Percentiles rank a stretch among this genome's conserved stretches.
phyloP scores from a whole-genome alignment of 2,329 filamentous ascomycete species.

The Aureobasidium sp. region DNA sequence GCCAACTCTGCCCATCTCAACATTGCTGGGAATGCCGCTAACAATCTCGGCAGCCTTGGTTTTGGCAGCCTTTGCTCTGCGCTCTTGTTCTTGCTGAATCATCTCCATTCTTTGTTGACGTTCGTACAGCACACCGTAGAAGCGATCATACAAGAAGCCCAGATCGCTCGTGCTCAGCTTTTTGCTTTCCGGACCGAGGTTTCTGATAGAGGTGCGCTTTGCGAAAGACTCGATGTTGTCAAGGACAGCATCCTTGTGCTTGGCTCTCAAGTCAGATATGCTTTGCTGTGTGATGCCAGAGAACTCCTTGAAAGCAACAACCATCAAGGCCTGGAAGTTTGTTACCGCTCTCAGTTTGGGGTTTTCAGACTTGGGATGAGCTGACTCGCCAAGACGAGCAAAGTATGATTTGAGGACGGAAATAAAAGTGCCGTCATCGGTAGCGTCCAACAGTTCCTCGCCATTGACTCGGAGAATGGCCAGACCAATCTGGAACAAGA shows the following conservation, averaged over 20 bases:
- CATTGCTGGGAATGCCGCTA: constrained; percentile 40
- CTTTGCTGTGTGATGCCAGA: constrained; percentile 88
- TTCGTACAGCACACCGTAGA: constrained; percentile 87
- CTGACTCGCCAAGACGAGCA: constrained; percentile 83
- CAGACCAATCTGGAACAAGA: constrained; percentile 90
- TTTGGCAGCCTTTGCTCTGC: constrained; percentile 54
- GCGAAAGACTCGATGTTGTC: constrained; percentile 96
- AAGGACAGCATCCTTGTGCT: constrained; percentile 89
- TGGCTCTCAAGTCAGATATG: constrained; percentile 78
- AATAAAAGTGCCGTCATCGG: constrained; percentile 94
- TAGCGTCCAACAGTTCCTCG: constrained; percentile 85
- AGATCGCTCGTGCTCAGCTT: constrained; percentile 77
- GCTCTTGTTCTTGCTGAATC: constrained; percentile 56
- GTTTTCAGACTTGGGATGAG: constrained; percentile 91
- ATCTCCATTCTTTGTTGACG: constrained; percentile 74
- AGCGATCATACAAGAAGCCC: constrained; percentile 84
- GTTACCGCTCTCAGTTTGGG: constrained; percentile 90
- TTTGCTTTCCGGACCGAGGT: constrained; percentile 93
- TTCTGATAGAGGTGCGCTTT: constrained; percentile 91
- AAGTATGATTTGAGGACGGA: constrained; percentile 95
- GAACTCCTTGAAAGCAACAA: constrained; percentile 98
- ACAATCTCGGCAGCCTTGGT: constrained; percentile 45
- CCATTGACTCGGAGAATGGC: constrained; percentile 97
- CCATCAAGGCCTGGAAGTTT: constrained; percentile 95
- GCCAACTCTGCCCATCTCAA: constrained; percentile 79